Base-by-base conservation (phyloP, 768 basidiomycete genomes). In the Gloeopeniophorella convolvens region DNA sequence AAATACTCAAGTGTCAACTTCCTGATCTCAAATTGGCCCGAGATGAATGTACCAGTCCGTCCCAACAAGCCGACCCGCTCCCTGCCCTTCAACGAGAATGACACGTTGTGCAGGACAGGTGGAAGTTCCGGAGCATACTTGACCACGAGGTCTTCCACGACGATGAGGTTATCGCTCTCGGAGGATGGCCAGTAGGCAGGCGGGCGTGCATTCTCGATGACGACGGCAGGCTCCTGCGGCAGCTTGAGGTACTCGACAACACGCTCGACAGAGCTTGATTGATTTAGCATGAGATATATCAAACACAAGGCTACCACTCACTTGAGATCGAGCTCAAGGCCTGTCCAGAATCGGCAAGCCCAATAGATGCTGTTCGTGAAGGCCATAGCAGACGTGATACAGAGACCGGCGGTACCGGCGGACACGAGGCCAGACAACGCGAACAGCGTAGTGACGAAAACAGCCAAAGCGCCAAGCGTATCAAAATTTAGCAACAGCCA, bases 131-230 rank as follows among this genome's bases (percentile, higher is more conserved):
- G 84, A 0, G 88, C 79, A 64, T 94, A 94, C 65, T 82, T 88
- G 63, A 94, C 70, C 15, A 78, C 79, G 23, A 95, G 69, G 54
- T 92, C 77, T 57, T 92, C 82, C 0, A 89, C 86, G 1, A 67
- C 66, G 26, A 96, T 60, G 21, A 94, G 69, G 3, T 72, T 62
- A 24, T 80, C 71, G 41, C 73, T 76, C 15, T 82, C 72, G 50
- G 75, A 80, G 0, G 90, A 90, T 0, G 93, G 93, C 93, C 93
- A 96, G 61, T 93, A 93, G 0, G 92, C 93, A 1, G 93, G 93
- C 1, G 83, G 84, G 6, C 88, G 78, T 48, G 76, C 77, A 0
- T 76, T 75, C 56, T 90, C 83, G 42, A 92, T 83, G 50, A 85
- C 61, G 0, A 82, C 73, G 2, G 89, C 81, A 0, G 93, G 85